phyloP scores from a whole-genome alignment of 1,284 basidiomycete genomes.

The Moesziomyces aphidis region DNA sequence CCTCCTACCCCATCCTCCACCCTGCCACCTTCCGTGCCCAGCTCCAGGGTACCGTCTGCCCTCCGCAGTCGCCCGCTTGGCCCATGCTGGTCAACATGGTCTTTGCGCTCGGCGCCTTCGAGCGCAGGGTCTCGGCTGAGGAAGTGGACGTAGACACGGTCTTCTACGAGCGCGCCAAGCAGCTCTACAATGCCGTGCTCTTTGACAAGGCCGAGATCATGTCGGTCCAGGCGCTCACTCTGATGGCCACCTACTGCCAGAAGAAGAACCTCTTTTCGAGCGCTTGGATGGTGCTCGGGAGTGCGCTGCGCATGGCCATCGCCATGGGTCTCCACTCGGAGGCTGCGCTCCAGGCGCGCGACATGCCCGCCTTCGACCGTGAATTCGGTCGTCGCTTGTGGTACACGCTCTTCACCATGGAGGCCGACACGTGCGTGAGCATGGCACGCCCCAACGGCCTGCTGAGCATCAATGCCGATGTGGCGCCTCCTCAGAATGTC shows the following conservation, averaged over 20 bases:
- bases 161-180: constrained; percentile 43
- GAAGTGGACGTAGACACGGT: constrained; percentile 31
- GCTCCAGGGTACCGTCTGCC: constrained; percentile 34
- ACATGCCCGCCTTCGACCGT: constrained; percentile 40
- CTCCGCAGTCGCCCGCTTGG: constrained; percentile 36
- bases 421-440: constrained; percentile 49
- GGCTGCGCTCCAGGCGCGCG: constrained; percentile 33
- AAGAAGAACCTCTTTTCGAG: constrained; percentile 46
- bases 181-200: constrained; percentile 40
- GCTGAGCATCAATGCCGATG: constrained; percentile 42
- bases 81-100: constrained; percentile 55
- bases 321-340: constrained; percentile 47
- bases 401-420: constrained; percentile 51
- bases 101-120: constrained; percentile 47
- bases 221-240: constrained; percentile 41
- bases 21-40: constrained; percentile 50
- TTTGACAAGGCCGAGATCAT: constrained; percentile 50
- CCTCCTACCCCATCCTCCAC: constrained; percentile 49
- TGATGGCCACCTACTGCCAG: constrained; percentile 52
- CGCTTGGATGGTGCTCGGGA: constrained; percentile 52
- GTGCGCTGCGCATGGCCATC: constrained; percentile 51
- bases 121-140: constrained; percentile 31
- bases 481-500: constrained; percentile 42
- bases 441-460: constrained; percentile 49
- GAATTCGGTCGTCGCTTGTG: constrained; percentile 47